These are phyloP conservation scores for Candida dendrica DNA, from an alignment of 805 yeast genomes.

Conservation along the genomic window DNA sequence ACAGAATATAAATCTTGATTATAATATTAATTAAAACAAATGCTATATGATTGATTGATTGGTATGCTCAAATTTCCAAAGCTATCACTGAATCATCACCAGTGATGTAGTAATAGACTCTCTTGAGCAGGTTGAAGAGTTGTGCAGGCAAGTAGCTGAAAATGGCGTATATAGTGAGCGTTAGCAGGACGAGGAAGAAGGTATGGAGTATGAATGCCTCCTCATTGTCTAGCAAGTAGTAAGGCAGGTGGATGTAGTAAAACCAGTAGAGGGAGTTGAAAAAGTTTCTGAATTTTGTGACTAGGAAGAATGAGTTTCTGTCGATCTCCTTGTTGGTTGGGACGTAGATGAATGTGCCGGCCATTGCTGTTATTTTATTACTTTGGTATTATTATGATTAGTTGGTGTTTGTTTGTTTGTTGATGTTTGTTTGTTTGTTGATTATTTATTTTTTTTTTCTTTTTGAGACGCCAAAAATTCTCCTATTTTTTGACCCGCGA, in stretches of 20 bases:
- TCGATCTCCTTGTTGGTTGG: slow-evolving; percentile 23
- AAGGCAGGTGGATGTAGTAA: slow-evolving; percentile 37
- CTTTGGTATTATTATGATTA: background rate
- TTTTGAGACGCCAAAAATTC: too few species aligned
- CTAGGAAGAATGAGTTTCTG: slow-evolving; percentile 15
- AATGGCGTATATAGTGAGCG: slow-evolving; percentile 32
- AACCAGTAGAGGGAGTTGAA: slow-evolving; percentile 33
- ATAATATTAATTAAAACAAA: too few species aligned
- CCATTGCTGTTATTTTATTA: background rate
- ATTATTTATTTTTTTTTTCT: too few species aligned
- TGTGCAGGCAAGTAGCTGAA: slow-evolving; percentile 23
- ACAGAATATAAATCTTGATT: too few species aligned
- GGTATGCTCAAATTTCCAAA: background rate
- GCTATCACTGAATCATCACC: slow-evolving; percentile 21
- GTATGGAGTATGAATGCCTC: slow-evolving; percentile 34
- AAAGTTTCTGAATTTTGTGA: slow-evolving; percentile 21
- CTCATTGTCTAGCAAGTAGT: slow-evolving; percentile 33
- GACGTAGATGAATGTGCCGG: slow-evolving; percentile 21
- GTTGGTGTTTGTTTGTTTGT: background rate
- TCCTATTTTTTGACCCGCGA: too few species aligned
- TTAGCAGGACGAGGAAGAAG: slow-evolving; percentile 28
- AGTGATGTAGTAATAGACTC: slow-evolving; percentile 25
- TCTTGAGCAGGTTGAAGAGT: slow-evolving; percentile 15
- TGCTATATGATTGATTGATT: background rate
- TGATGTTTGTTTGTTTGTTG: background rate